phyloP scores from a whole-genome alignment of 73 alveolate species.

The Tetrahymena elliotti region DNA sequence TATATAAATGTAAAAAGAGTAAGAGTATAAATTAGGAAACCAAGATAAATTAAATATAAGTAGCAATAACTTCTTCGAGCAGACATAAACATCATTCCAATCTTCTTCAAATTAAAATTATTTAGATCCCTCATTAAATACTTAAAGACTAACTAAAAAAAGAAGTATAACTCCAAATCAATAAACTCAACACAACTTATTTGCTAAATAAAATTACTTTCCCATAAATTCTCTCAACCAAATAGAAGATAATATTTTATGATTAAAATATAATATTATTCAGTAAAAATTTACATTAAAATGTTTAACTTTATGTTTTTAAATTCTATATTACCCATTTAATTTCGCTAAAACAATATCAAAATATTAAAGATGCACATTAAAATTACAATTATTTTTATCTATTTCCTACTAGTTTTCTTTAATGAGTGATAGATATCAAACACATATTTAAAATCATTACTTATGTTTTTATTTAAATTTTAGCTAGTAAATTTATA shows the following conservation, averaged over 20 bases:
- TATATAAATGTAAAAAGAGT: neutral
- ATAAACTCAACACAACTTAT: neutral
- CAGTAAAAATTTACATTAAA: too few relatives aligned
- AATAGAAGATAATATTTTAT: neutral
- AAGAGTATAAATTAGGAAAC: neutral
- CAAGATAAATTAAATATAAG: neutral
- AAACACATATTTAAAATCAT: too few relatives aligned
- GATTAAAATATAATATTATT: neutral
- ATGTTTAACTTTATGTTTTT: too few relatives aligned
- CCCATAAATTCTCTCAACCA: neutral
- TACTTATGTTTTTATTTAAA: too few relatives aligned
- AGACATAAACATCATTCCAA: neutral
- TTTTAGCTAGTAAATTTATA: too few relatives aligned
- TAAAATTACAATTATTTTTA: too few relatives aligned
- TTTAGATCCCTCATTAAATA: neutral
- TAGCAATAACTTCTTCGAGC: neutral
- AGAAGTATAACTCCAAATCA: neutral
- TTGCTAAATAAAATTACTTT: neutral
- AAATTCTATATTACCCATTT: neutral
- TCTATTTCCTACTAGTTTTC: too few relatives aligned
- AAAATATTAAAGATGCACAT: too few relatives aligned
- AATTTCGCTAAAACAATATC: too few relatives aligned
- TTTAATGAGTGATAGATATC: too few relatives aligned
- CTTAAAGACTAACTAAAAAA: neutral
- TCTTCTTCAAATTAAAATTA: neutral